Conservation (phyloP, 176 grass and related monocot genomes). For the Elaeis guineensis region DNA sequence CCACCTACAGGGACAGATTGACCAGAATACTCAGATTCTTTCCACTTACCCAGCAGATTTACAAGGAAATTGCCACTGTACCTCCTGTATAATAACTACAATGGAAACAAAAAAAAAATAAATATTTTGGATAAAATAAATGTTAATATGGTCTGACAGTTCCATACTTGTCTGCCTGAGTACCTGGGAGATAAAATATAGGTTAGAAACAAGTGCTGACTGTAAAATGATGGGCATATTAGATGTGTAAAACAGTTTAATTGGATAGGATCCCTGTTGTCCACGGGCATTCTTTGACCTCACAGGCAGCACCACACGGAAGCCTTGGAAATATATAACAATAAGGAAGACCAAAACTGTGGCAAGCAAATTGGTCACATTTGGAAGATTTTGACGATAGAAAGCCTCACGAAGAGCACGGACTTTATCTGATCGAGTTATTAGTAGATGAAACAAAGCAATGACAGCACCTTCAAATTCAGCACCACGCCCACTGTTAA, state of each 20-base stretch:
- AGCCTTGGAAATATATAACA: conserved; percentile 53
- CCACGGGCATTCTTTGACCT: conserved; percentile 39
- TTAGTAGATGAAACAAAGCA: conserved; percentile 39
- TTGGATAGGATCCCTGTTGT: conserved; percentile 40
- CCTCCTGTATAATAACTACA: conserved; percentile 34
- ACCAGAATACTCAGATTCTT: conserved; percentile 48
- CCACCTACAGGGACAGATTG: conserved; percentile 42
- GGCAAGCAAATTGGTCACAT: conserved; percentile 44
- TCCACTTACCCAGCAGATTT: conserved; percentile 38
- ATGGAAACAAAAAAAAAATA: background rate
- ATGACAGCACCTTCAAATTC: conserved; percentile 51
- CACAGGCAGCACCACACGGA: conserved; percentile 36
- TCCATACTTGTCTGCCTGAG: background rate
- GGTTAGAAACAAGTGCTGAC: conserved; percentile 30
- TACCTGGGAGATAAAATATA: conserved; percentile 32
- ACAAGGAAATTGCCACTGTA: conserved; percentile 45
- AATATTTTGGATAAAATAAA: background rate
- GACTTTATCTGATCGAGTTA: conserved; percentile 36
- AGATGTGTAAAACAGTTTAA: conserved; percentile 43
- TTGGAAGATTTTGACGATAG: conserved; percentile 49
- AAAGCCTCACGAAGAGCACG: conserved; percentile 42
- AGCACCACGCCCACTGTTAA: conserved; percentile 43
- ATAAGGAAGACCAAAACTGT: conserved; percentile 51
- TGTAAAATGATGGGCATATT: conserved; percentile 41
- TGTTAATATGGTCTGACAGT: background rate